Conservation (phyloP, 192 early-diverging fungal species). For the Linnemannia hyalina region DNA sequence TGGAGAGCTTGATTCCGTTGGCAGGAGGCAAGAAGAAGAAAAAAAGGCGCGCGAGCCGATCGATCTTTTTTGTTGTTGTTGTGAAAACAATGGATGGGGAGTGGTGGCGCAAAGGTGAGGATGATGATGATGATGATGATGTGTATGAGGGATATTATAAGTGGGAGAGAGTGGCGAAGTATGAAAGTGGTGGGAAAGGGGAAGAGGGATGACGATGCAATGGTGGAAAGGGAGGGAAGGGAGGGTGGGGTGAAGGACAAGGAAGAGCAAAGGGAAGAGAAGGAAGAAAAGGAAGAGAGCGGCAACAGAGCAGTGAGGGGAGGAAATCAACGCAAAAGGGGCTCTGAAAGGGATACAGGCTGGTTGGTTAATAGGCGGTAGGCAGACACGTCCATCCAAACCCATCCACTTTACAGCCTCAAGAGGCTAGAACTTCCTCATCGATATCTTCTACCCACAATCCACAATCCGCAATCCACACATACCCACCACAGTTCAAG, state of each 20-base stretch:
- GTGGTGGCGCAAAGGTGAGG: not conserved
- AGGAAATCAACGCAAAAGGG: not conserved
- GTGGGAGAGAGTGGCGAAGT: no score
- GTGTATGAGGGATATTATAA: no score
- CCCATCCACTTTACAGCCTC: no score
- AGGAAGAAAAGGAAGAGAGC: not conserved
- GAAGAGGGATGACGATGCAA: not conserved
- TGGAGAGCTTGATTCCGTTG: not conserved
- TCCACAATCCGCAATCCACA: no score
- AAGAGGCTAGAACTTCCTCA: no score
- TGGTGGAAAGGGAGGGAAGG: not conserved
- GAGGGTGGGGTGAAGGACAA: not conserved
- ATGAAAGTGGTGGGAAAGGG: not conserved
- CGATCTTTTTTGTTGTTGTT: not conserved
- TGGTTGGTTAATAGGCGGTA: not conserved
- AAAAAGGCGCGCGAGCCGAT: not conserved
- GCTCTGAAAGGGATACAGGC: not conserved
- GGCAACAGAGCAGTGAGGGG: not conserved
- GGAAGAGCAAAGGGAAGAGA: not conserved
- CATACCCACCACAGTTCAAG: no score
- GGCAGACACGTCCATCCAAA: not conserved
- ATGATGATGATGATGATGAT: not conserved
- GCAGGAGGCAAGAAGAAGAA: not conserved
- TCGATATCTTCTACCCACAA: no score
- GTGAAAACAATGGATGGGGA: not conserved